Evolutionary conservation across 805 yeast genomes (phyloP).

Genomic region (Nakazawaea siamensis): DNA sequence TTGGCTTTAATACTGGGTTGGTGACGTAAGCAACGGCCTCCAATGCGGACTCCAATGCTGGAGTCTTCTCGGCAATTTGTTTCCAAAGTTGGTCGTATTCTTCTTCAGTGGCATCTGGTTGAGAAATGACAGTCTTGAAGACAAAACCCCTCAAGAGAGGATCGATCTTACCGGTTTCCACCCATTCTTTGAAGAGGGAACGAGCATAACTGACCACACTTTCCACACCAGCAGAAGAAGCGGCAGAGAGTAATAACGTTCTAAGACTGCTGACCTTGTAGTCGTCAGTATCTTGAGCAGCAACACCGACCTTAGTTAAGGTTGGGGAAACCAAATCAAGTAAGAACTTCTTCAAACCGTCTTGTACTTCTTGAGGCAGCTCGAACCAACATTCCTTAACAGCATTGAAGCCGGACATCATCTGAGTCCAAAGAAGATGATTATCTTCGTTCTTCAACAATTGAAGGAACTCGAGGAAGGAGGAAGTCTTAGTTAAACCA

Average conservation of each 20-base stretch:
- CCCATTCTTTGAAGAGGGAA: constrained; percentile 22
- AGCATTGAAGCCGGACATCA: constrained; percentile 30
- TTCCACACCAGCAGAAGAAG: constrained; percentile 31
- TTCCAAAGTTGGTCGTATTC: constrained; percentile 31
- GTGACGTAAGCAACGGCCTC: constrained; percentile 43
- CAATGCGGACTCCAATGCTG: constrained; percentile 49
- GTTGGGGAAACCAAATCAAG: constrained; percentile 23
- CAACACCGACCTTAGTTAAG: constrained; percentile 21
- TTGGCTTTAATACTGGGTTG: constrained; percentile 26
- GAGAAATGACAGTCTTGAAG: constrained; percentile 32
- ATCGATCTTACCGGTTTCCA: constrained; percentile 25
- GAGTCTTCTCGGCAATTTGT: constrained; percentile 43
- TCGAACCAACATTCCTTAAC: constrained; percentile 30
- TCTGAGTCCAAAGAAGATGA: constrained; percentile 48
- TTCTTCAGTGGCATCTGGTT: constrained; percentile 23
- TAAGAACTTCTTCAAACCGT: constrained; percentile 25
- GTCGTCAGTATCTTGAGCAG: constrained; percentile 15
- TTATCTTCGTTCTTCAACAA: constrained; percentile 26
- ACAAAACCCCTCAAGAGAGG: constrained; percentile 38
- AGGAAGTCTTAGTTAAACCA: constrained; percentile 31
- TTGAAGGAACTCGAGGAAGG: constrained; percentile 35
- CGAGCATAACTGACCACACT: constrained; percentile 20
- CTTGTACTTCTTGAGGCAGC: constrained; percentile 18
- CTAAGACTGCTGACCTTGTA: constrained; percentile 26
- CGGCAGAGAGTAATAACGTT: constrained; percentile 29